Base-by-base conservation (phyloP, 805 yeast species). In the Wickerhamiella nectarea region DNA sequence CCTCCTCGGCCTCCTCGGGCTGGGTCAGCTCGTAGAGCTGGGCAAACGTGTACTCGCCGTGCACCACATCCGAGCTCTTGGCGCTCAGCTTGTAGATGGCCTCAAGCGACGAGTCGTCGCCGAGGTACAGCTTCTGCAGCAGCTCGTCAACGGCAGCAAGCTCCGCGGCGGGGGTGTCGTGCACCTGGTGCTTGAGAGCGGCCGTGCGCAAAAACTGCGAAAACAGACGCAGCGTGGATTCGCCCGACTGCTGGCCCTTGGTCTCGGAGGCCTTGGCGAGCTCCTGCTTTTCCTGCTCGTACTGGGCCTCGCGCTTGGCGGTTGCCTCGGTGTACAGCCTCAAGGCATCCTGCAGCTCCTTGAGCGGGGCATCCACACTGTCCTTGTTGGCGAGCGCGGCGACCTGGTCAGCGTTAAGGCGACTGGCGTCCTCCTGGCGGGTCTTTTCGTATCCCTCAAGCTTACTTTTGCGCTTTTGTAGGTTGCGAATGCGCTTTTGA, bases 401-500 rank as follows among this genome's bases (percentile, higher is more conserved):
- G 31, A 56, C 28, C 48, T 62, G 67, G 41, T 62, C 66, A 10
- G 56, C 54, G 43, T 63, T 60, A 34, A 62, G 55, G 33, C 48
- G 49, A 3, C 38, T 47, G 6, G 56, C 55, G 18, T 51, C 56
- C 7, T 46, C 43, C 25, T 56, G 57, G 15, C 54, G 55, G 21
- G 54, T 48, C 43, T 54, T 57, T 43, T 56, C 60, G 51, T 61
- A 61, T 41, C 57, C 56, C 48, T 62, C 67, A 26, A 62, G 55
- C 34, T 54, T 52, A 44, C 48, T 51, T 51, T 60, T 60, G 34
- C 65, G 56, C 47, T 62, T 62, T 40, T 52, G 58, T 14, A 62
- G 53, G 48, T 62, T 62, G 33, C 66, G 62, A 38, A 61, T 52
- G 5, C 66, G 59, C 48, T 57, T 57, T 34, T 54, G 56, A 15